Conservation (phyloP, 768 basidiomycete species). For the Amanita jacksonii region DNA sequence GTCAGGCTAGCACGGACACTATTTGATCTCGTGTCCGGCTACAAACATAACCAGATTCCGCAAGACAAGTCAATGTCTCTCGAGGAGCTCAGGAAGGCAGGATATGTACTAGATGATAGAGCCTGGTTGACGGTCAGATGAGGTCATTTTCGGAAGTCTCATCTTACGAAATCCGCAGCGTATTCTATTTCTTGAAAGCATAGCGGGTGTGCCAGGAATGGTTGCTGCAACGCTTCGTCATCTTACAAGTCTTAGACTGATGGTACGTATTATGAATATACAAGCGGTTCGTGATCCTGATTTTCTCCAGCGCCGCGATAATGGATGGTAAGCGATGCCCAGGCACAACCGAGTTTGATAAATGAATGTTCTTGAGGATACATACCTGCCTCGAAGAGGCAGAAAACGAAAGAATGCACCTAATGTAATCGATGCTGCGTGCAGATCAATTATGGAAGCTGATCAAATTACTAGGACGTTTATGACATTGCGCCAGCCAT, state of each 20-base stretch:
- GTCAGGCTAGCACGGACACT: constrained; percentile 50
- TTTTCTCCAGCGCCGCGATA: constrained; percentile 34
- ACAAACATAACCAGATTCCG: constrained; percentile 66
- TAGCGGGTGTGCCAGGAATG: constrained; percentile 96
- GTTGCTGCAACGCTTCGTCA: constrained; percentile 86
- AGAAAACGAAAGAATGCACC: constrained; percentile 95
- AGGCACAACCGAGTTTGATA: background rate
- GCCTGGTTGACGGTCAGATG: constrained; percentile 64
- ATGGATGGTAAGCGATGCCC: constrained; percentile 33
- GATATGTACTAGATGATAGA: constrained; percentile 63
- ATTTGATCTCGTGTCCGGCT: constrained; percentile 82
- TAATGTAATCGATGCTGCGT: constrained; percentile 46
- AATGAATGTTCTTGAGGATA: constrained; percentile 62
- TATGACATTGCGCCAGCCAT: constrained; percentile 83
- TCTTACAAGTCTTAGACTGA: constrained; percentile 76
- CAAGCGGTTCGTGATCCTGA: background rate
- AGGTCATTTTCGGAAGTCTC: background rate
- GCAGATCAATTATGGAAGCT: background rate
- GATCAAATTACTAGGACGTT: constrained; percentile 58
- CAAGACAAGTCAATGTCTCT: constrained; percentile 54
- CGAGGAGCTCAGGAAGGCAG: constrained; percentile 62
- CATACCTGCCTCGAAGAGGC: constrained; percentile 90
- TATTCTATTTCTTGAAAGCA: constrained; percentile 64
- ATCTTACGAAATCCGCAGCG: constrained; percentile 23
- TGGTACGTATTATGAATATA: constrained; percentile 39